Base-by-base conservation (phyloP, 1,284 basidiomycete species). In the Athelia sp. region DNA sequence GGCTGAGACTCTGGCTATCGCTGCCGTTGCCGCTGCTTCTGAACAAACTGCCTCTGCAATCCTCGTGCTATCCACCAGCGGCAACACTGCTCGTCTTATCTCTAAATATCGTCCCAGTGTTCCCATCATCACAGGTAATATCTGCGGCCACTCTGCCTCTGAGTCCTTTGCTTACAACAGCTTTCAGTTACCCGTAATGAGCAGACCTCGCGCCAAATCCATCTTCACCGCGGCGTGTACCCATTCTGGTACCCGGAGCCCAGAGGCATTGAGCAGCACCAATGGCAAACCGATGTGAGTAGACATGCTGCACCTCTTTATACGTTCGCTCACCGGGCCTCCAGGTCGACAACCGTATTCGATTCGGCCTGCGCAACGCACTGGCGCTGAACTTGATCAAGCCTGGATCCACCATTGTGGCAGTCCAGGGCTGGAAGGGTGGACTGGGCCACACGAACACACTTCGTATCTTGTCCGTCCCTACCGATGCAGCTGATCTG, bases 371-470 rank as follows among this genome's bases (percentile, higher is more conserved):
- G 66, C 81, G 85, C 66, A 87, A 79, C 65, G 97, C 93, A n/a
- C 78, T 99, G 46, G 76, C 76, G 34, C 72, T 99, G 64, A 88
- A 90, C 57, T 84, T 99, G 66, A 85, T 99, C 74, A 84, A 87
- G 68, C 84, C 92, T 50, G 93, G 94, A 50, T 87, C 87, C 51
- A 93, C 93, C 18, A 82, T 99, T 62, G 81, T 99, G 60, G 96
- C 96, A 46, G 87, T 99, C 10, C 97, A 99, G 72, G 97, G 97
- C 46, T 99, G 96, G 96, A 95, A 96, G 74, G 93, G 93, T 48
- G 96, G 97, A 56, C 82, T 96, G 51, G 95, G 95, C 42, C 92
- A 97, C 76, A 92, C 88, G 54, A 91, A 91, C 74, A 91, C 89
- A 18, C 72, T 91, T 51, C 84, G 88, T 50, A 77, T 91, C 52